Evolutionary conservation across 1,284 basidiomycete genomes (phyloP), one percentile per base, ranked within the genome.

Genomic region (Cryptococcus sp.): DNA sequence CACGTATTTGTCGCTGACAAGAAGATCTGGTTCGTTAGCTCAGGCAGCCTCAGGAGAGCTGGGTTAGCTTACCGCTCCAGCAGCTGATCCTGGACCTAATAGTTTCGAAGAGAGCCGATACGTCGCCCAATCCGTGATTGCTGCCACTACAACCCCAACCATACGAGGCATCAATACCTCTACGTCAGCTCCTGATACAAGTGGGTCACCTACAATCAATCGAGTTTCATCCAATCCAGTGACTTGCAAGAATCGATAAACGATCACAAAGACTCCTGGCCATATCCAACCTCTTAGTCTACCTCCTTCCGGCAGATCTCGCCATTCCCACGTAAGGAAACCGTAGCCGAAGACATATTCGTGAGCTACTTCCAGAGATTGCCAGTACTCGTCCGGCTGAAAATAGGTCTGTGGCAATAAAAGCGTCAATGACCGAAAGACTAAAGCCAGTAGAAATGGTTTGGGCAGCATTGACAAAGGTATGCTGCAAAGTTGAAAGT

Each of bases 321-420:
- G 76, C 96, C 96, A 99, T 78, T 99, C 96, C 96, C 96, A 99
- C 24, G 92, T 97, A 36, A 90, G 78, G 65, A 86, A 83, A 1
- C 92, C 96, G 73, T 90, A 91, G 28, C 91, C 91, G 71, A 91
- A 98, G 50, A 94, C 89, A 42, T 86, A 74, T 48, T 79, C 79
- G 70, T 98, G 88, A 0, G 96, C 96, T 25, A 91, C 87, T 70
- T 99, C 96, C 40, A 96, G 81, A 9, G 91, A 83, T 70, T 99
- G 96, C 66, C 87, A 98, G 75, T 90, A 96, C 76, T 98, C 96
- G 75, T 99, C 96, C 1, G 96, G 94, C 71, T 98, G 93, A 72
- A 98, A 98, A 77, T 88, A 90, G 0, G 92, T 91, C 46, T 82
- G 81, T 0, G 89, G 92, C 22, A 79, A 75, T 13, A 92, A 67